Evolutionary conservation across 306 rosid species (phyloP).

Genomic region (Sechiopsis laciniata): DNA sequence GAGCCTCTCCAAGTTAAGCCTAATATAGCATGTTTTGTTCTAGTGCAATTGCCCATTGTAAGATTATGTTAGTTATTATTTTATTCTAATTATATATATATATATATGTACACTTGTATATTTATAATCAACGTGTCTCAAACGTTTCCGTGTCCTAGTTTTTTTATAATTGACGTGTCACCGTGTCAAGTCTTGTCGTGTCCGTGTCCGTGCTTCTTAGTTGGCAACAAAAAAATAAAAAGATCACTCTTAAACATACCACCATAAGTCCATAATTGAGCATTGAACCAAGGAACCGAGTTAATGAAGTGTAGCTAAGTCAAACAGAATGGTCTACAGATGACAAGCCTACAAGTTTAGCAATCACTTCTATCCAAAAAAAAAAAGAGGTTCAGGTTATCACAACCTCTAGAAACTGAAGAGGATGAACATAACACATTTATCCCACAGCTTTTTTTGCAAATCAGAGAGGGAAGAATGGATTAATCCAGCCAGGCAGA

Average conservation of each 20-base stretch:
- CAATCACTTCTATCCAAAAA: too few species aligned
- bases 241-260: conserved; percentile 2
- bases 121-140: too few species aligned
- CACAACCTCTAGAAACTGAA: neutral
- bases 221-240: neutral
- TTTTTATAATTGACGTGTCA: too few species aligned
- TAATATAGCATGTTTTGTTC: too few species aligned
- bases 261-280: neutral
- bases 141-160: too few species aligned
- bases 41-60: too few species aligned
- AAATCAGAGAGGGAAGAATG: neutral
- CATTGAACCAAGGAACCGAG: neutral
- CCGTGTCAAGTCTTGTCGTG: too few species aligned
- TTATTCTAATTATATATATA: too few species aligned
- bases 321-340: neutral
- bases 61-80: too few species aligned
- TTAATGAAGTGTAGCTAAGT: neutral
- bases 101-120: too few species aligned
- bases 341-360: neutral
- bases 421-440: neutral
- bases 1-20: too few species aligned
- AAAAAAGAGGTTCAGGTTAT: neutral
- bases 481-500: neutral
- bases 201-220: too few species aligned
- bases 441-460: neutral